These are phyloP conservation scores for Penicillium macrosclerotiorum DNA, from an alignment of 495 filamentous ascomycete genomes.

Conservation along the genomic window DNA sequence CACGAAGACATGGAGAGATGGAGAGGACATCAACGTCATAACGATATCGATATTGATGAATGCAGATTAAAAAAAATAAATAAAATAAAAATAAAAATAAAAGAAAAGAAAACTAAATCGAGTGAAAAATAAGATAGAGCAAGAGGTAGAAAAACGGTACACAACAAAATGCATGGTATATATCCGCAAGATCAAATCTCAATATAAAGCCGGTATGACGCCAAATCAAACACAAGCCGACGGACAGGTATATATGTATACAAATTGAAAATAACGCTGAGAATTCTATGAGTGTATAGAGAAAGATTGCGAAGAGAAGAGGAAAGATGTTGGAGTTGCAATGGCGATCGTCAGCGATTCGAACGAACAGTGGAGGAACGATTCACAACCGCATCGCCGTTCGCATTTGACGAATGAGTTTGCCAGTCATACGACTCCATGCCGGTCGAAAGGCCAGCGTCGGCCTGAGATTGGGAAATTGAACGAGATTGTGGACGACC, in stretches of 20 bases:
- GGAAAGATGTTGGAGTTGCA: not conserved
- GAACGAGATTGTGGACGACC: constrained; percentile 25
- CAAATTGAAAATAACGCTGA: not conserved
- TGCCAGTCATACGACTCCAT: constrained; percentile 28
- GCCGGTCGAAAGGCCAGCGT: constrained; percentile 27
- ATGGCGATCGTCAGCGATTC: constrained; percentile 7
- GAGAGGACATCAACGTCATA: no score
- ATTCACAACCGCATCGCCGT: constrained; percentile 23
- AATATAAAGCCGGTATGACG: no score
- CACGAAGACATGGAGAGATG: no score
- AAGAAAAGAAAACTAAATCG: no score
- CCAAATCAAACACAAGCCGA: not conserved
- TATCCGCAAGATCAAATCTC: no score
- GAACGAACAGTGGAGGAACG: constrained; percentile 34
- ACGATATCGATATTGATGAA: no score
- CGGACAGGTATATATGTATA: not conserved
- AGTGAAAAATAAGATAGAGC: no score
- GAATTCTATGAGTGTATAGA: constrained; percentile 9
- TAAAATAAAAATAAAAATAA: no score
- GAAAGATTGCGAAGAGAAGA: not conserved
- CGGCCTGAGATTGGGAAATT: constrained; percentile 22
- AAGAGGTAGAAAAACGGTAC: no score
- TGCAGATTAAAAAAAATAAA: no score
- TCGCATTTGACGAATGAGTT: constrained; percentile 5
- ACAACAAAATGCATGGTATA: no score